Conservation (phyloP, 2,329 filamentous ascomycete genomes). For the Colletotrichum scovillei region DNA sequence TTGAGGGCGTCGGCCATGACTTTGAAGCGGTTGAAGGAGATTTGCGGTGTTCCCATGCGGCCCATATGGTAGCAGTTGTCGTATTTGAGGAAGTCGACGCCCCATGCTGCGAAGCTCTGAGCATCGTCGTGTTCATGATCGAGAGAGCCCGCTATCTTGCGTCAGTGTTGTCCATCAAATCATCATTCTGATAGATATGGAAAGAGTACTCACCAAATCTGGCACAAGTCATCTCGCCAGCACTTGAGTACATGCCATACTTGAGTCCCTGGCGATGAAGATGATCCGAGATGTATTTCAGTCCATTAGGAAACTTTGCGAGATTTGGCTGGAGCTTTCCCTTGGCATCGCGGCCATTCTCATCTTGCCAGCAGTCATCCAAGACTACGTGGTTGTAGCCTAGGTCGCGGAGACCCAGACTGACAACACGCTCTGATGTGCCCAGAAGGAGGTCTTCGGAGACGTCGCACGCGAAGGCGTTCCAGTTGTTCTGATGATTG, state of each 20-base stretch:
- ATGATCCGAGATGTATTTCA: slow-evolving; percentile 48
- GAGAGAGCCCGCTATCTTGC: slow-evolving; percentile 53
- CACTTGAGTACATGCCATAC: slow-evolving; percentile 52
- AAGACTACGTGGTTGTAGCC: slow-evolving; percentile 45
- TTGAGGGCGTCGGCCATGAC: slow-evolving; percentile 48
- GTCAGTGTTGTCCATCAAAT: neutral
- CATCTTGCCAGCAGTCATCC: slow-evolving; percentile 50
- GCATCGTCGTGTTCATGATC: slow-evolving; percentile 65
- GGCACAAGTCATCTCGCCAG: slow-evolving; percentile 62
- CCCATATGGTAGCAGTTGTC: slow-evolving; percentile 57
- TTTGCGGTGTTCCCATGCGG: slow-evolving; percentile 40
- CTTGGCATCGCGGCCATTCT: slow-evolving; percentile 39
- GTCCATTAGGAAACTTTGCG: slow-evolving; percentile 50
- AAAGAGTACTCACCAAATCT: slow-evolving; percentile 43
- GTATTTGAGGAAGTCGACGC: slow-evolving; percentile 65
- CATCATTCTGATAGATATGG: neutral
- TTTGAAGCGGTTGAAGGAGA: slow-evolving; percentile 44
- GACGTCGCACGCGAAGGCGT: slow-evolving; percentile 32
- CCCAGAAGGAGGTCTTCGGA: slow-evolving; percentile 36
- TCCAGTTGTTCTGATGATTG: slow-evolving; percentile 27
- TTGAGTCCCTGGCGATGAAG: slow-evolving; percentile 49
- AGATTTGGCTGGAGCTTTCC: slow-evolving; percentile 45
- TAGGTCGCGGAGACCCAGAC: slow-evolving; percentile 42
- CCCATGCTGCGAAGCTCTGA: slow-evolving; percentile 62
- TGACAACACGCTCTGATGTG: slow-evolving; percentile 39